Base-by-base conservation (phyloP, 768 basidiomycete species). In the Mycena epipterygia region DNA sequence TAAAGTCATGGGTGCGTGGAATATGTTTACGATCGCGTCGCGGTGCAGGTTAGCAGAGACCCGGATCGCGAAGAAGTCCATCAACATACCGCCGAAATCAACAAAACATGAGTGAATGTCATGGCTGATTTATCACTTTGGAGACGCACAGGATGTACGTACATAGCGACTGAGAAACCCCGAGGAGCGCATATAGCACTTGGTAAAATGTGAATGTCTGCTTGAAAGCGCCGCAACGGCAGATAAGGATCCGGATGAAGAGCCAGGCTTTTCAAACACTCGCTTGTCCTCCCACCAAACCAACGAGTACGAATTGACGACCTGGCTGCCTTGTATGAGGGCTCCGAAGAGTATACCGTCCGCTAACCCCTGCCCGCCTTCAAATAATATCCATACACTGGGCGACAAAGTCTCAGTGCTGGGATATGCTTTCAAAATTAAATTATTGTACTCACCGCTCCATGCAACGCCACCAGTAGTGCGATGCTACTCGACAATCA, bases 1-100 rank as follows among this genome's bases (percentile, higher is more conserved):
- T 80, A 93, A 93, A 0, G 88, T 85, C 90, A 92, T 93, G 0
- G 92, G 92, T 0, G 92, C 92, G 74, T 88, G 85, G 76, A 92
- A 90, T 32, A 92, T 83, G 55, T 88, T 86, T 23, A 79, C 76
- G 33, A 91, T 81, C 0, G 90, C 86, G 37, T 83, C 76, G 46
- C 85, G 84, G 76, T 94, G 91, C 2, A 94, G 79, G 66, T 89
- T 90, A 68, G 83, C 83, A 5, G 91, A 92, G 9, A 89, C 90
- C 57, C 85, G 84, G 68, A 84, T 86, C 0, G 89, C 87, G 77
- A 92, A 83, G 12, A 86, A 79, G 65, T 90, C 90, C 74, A 90
- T 85, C 7, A 82, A 78, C n/a, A 85, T 76, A 3, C 89, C 89
- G 23, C 89, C 27, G 29, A 4, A 17, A 5, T 27, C 35, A 33